phyloP scores from a whole-genome alignment of 2,329 filamentous ascomycete genomes.

The Gaeumannomyces tritici region DNA sequence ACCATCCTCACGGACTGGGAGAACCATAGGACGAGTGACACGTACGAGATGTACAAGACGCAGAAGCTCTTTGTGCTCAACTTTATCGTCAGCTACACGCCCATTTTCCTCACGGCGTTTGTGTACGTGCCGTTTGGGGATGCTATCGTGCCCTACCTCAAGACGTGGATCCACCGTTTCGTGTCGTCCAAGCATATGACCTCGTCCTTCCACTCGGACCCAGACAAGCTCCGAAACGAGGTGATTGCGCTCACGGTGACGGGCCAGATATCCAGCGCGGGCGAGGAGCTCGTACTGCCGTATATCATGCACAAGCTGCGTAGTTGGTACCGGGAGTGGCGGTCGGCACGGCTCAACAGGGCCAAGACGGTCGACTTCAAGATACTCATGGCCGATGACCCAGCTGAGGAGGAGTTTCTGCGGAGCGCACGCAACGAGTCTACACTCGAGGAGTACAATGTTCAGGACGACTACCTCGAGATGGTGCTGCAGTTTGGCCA shows the following conservation, averaged over 20 bases:
- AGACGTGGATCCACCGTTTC: constrained; percentile 49
- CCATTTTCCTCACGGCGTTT: constrained; percentile 2
- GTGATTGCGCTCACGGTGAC: constrained; percentile 69
- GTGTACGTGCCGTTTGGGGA: constrained; percentile 41
- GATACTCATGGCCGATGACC: constrained; percentile 40
- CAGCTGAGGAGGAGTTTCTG: constrained; percentile 56
- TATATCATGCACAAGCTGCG: constrained; percentile 51
- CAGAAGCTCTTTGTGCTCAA: constrained; percentile 58
- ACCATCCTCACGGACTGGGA: constrained; percentile 58
- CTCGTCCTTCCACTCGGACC: constrained; percentile 52
- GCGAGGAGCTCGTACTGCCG: constrained; percentile 63
- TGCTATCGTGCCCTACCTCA: constrained; percentile 56
- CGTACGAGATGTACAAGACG: constrained; percentile 59
- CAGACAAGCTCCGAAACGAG: constrained; percentile 56
- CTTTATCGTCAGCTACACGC: constrained; percentile 1
- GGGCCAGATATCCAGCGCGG: constrained; percentile 60
- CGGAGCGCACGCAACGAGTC: constrained; percentile 56
- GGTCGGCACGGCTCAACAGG: constrained; percentile 17
- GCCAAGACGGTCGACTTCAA: constrained; percentile 28
- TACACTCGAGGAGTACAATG: constrained; percentile 59
- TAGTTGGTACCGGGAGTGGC: constrained; percentile 34
- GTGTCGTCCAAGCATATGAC: constrained; percentile 36
- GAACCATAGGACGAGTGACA: constrained; percentile 64
- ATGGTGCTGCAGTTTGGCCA: constrained; percentile 69
- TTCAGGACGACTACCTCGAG: constrained; percentile 63